Percentiles rank a stretch among this genome's conserved stretches.
Evolutionary conservation across 2,329 filamentous ascomycete genomes (phyloP).

Genomic region (Aspergillus alliaceus): DNA sequence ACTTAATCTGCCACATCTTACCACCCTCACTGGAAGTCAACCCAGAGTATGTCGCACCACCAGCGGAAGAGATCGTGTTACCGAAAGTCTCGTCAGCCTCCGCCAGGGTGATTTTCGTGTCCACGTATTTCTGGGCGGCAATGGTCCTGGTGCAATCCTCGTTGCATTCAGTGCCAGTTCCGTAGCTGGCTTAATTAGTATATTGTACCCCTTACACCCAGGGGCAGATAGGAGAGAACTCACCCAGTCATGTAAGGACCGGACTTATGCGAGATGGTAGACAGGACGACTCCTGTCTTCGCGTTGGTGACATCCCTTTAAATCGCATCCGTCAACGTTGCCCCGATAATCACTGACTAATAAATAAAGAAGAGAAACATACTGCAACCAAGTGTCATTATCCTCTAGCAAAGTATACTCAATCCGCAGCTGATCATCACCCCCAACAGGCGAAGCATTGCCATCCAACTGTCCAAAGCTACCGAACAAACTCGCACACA

Average conservation of each 20-base stretch:
- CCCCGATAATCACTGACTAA: background rate
- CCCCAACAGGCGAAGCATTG: constrained; percentile 13
- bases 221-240: background rate
- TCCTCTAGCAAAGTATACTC: constrained; percentile 26
- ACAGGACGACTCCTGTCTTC: constrained; percentile 33
- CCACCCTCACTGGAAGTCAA: constrained; percentile 35
- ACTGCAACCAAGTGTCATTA: constrained; percentile 33
- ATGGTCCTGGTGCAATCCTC: constrained; percentile 40
- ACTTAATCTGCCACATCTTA: constrained; percentile 39
- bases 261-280: constrained; percentile 34
- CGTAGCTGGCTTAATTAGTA: constrained; percentile 21
- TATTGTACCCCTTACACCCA: background rate
- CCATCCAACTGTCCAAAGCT: constrained; percentile 43
- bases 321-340: background rate
- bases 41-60: constrained; percentile 36
- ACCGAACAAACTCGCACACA: constrained; percentile 44
- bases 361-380: constrained; percentile 3
- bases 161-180: constrained; percentile 46
- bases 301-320: constrained; percentile 36
- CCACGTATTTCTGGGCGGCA: constrained; percentile 38
- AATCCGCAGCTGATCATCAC: constrained; percentile 34
- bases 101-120: constrained; percentile 42
- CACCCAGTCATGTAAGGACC: constrained; percentile 40
- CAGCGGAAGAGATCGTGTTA: constrained; percentile 24
- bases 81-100: constrained; percentile 28